Evolutionary conservation across 106 monocot species (phyloP), one percentile per base, ranked within the genome.

Genomic region (Acorus gramineus): DNA sequence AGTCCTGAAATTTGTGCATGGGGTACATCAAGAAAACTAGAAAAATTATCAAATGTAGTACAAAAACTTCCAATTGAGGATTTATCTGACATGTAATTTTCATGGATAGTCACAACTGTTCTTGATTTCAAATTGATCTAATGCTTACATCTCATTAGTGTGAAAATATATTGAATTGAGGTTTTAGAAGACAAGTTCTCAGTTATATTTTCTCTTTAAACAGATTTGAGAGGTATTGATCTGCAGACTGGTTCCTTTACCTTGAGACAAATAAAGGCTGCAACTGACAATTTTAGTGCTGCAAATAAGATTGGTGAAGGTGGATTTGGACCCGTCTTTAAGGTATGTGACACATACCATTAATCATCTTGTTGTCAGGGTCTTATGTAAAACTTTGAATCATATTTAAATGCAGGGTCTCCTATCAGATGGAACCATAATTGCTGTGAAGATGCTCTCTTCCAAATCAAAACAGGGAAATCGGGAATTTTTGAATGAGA

Each of bases 231-330:
- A 49, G 49, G 49, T 14, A 10, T 62, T 12, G 62, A 62, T 4
- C 50, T 62, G 11, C 62, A 12, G 12, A 62, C 49, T 49, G 62
- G 62, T 4, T 49, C 3, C 48, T 62, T 62, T 49, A 62, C 28
- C 28, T 28, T 28, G 28, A 28, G 28, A 28, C 28, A 28, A 28
- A 28, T 28, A 28, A 28, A 28, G 28, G 28, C 28, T 28, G 28
- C 28, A 28, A 28, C 28, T 28, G 28, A 28, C 28, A 28, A 28
- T 28, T 28, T 62, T 62, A 49, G 50, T 62, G 13, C 47, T 48
- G 47, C 62, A 49, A 62, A 62, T 49, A 62, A 62, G 62, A 49
- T 62, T 5, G 47, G 62, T 7, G 62, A 62, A 62, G 62, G 62
- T 3, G 62, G 62, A 4, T 62, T 62, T 62, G 62, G 62, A 11